Conservation (phyloP, 176 grass and related monocot species). For the Ananas comosus region DNA sequence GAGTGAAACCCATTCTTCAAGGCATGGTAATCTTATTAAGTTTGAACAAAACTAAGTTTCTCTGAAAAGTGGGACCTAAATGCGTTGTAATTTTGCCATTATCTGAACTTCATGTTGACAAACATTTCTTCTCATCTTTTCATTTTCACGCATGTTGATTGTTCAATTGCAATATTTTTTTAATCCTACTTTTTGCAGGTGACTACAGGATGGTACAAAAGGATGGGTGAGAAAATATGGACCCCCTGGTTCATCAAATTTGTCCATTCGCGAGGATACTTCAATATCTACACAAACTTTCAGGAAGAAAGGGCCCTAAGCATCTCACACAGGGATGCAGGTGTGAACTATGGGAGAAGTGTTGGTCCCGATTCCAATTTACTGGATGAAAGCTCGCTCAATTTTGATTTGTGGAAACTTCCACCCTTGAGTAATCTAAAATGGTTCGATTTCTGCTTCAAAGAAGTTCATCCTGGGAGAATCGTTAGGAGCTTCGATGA, state of each 20-base stretch:
- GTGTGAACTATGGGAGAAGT: constrained; percentile 80
- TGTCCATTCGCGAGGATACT: constrained; percentile 75
- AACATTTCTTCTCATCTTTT: not conserved
- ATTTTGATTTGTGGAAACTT: constrained; percentile 64
- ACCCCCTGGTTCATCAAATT: constrained; percentile 99
- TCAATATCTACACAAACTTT: constrained; percentile 95
- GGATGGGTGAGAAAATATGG: constrained; percentile 97
- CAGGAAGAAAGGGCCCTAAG: constrained; percentile 73
- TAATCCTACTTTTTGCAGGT: constrained; percentile 41
- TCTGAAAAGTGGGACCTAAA: too few relatives aligned
- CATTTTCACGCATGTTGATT: constrained; percentile 2
- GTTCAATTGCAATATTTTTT: constrained; percentile 5
- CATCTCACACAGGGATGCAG: constrained; percentile 85
- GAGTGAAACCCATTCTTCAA: constrained; percentile 80
- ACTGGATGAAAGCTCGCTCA: constrained; percentile 48
- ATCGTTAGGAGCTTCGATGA: constrained; percentile 41
- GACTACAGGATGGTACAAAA: constrained; percentile 96
- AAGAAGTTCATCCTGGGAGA: constrained; percentile 49
- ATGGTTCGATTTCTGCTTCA: constrained; percentile 91
- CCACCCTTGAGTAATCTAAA: constrained; percentile 42
- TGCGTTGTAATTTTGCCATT: too few relatives aligned
- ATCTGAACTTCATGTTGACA: too few relatives aligned
- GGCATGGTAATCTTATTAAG: constrained; percentile 73
- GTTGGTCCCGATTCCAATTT: constrained; percentile 89
- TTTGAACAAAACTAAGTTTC: not conserved